These are phyloP conservation scores for Hondaea fermentalgiana DNA, from an alignment of 108 stramenopile genomes.

Conservation along the genomic window DNA sequence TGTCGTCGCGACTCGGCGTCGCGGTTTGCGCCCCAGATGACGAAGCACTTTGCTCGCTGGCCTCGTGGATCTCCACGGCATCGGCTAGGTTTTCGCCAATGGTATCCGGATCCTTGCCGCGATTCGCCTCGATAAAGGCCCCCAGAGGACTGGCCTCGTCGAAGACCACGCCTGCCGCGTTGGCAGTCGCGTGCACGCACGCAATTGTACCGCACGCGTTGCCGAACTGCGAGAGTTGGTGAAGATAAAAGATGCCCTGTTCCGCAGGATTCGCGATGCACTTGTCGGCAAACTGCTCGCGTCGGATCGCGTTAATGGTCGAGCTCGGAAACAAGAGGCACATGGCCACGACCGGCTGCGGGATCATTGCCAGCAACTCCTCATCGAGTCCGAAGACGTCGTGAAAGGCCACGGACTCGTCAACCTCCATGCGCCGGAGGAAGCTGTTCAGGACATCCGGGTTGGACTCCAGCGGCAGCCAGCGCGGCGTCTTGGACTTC, in stretches of 20 bases:
- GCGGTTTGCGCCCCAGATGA: not conserved
- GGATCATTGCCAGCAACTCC: slow-evolving; percentile 21
- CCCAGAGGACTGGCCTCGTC: not conserved
- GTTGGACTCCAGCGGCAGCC: slow-evolving; percentile 25
- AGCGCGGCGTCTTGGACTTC: not conserved
- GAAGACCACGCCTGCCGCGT: not conserved
- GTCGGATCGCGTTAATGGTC: not conserved
- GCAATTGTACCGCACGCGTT: slow-evolving; percentile 25
- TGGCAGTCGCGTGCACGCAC: slow-evolving; percentile 4
- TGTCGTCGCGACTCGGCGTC: not conserved
- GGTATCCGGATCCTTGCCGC: not conserved
- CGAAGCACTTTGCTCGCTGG: not conserved
- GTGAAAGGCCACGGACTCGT: not conserved
- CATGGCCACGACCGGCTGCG: slow-evolving; percentile 15
- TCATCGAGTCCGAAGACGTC: slow-evolving; percentile 23
- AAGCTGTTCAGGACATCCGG: slow-evolving; percentile 19
- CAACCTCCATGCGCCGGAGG: not conserved
- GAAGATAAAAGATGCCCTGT: not conserved
- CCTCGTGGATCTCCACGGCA: not conserved
- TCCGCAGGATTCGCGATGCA: not conserved
- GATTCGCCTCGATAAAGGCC: not conserved
- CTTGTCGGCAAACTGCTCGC: slow-evolving; percentile 1
- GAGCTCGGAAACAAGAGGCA: slow-evolving; percentile 17
- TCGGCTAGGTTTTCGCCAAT: not conserved
- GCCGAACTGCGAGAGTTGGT: not conserved